Evolutionary conservation across 768 basidiomycete species (phyloP), one percentile per base, ranked within the genome.

Genomic region (Podaxis sp.): DNA sequence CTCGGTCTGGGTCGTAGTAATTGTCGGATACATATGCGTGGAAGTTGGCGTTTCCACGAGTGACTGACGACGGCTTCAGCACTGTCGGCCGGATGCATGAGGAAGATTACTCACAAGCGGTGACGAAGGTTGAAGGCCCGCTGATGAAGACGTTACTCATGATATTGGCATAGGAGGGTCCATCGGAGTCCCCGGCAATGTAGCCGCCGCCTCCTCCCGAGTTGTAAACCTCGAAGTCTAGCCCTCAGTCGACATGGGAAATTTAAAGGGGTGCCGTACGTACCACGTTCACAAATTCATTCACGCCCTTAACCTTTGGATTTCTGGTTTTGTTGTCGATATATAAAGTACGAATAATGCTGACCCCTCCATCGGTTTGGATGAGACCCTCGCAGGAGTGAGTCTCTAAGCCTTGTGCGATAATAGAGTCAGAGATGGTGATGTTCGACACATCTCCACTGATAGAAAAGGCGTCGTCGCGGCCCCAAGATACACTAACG

Each of bases 291-390:
- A 73, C 68, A 58, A 73, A 75, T 36, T 74, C 74, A 44, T 75
- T 75, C 36, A 73, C 70, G 7, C 74, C 74, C 50, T 75, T 75
- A 25, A 75, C 74, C 50, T 75, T 75, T 13, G 74, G 74, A 55
- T 75, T 75, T 44, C 74, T 61, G 6, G 74, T 74, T 61, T 75
- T 63, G 59, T 75, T 75, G 64, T 75, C 74, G 55, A 75, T 74
- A 50, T 75, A 74, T n/a, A 74, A 61, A 3, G 70, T 67, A 9
- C 74, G 71, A 53, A 75, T 66, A 50, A 75, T 75, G 47, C 73
- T 74, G 55, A 75, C 70, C 36, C 74, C 74, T 1, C 73, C 74
- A 55, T 65, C 66, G 32, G 74, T 73, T 55, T 75, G 74, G 5
- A 74, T 74, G 55, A 75, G 71, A 2, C 74, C 74, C 44, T 73